Percentiles rank a stretch among this genome's conserved stretches.
phyloP scores from a whole-genome alignment of 805 yeast genomes.

The Saturnispora besseyi region DNA sequence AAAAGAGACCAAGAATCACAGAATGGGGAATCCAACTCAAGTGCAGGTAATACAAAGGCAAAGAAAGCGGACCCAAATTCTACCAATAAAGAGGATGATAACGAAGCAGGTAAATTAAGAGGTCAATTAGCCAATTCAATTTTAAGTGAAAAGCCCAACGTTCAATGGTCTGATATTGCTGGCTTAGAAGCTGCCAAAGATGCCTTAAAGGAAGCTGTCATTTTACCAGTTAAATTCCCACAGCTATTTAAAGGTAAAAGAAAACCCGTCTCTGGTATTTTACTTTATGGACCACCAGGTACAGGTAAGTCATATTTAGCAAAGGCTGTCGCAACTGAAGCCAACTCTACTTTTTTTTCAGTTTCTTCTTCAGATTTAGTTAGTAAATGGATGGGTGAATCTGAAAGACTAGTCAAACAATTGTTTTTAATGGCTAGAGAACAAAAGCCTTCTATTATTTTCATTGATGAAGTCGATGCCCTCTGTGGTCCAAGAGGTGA shows the following conservation, averaged over 20 bases:
- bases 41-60: conserved; percentile 50
- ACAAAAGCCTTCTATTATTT: conserved; percentile 88
- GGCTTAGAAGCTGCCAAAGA: conserved; percentile 94
- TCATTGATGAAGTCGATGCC: conserved; percentile 97
- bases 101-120: conserved; percentile 80
- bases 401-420: conserved; percentile 92
- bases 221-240: conserved; percentile 91
- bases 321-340: conserved; percentile 97
- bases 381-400: conserved; percentile 99
- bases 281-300: conserved; percentile 91
- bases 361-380: conserved; percentile 95
- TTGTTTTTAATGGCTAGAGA: conserved; percentile 94
- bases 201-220: conserved; percentile 94
- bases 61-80: conserved; percentile 32
- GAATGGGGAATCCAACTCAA: conserved; percentile 43
- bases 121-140: conserved; percentile 91
- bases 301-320: conserved; percentile 97
- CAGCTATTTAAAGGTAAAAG: conserved; percentile 92
- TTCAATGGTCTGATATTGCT: conserved; percentile 91
- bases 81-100: conserved; percentile 43
- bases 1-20: conserved; percentile 39
- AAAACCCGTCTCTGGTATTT: conserved; percentile 84
- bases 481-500: conserved; percentile 97
- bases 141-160: conserved; percentile 83
- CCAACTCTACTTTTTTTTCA: conserved; percentile 92